These are phyloP conservation scores for Rhodocollybia butyracea DNA, from an alignment of 768 basidiomycete genomes.

Conservation along the genomic window DNA sequence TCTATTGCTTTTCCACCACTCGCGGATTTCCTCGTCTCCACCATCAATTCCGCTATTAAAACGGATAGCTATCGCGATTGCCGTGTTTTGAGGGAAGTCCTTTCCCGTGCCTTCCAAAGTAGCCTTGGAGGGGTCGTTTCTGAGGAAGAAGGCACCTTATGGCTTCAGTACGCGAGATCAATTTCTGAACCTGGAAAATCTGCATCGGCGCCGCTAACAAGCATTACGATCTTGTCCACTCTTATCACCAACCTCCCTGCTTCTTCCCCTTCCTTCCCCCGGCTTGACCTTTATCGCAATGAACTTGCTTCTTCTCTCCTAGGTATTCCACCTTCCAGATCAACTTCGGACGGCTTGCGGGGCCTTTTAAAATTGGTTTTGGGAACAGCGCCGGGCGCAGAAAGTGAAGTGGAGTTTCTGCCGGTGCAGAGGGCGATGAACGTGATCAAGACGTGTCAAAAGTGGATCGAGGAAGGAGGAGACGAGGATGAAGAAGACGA, in stretches of 20 bases:
- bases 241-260: not conserved
- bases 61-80: conserved; percentile 51
- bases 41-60: conserved; percentile 27
- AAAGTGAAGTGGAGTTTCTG: conserved; percentile 81
- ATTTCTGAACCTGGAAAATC: conserved; percentile 59
- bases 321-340: conserved; percentile 58
- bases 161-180: conserved; percentile 69
- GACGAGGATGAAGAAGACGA: conserved; percentile 40
- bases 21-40: conserved; percentile 26
- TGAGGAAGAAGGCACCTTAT: conserved; percentile 66
- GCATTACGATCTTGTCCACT: not conserved
- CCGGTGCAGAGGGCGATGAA: conserved; percentile 85
- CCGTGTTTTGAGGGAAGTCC: conserved; percentile 55
- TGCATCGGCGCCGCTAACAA: not conserved
- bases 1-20: conserved; percentile 7
- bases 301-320: conserved; percentile 83
- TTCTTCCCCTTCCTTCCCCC: conserved; percentile 41
- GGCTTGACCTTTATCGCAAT: conserved; percentile 80
- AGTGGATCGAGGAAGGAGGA: conserved; percentile 68
- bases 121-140: conserved; percentile 41
- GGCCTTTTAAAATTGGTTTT: conserved; percentile 66
- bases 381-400: conserved; percentile 59
- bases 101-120: conserved; percentile 48
- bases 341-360: conserved; percentile 67
- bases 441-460: conserved; percentile 77